Evolutionary conservation across 495 filamentous ascomycete species (phyloP).

Genomic region (Neurospora sp.): DNA sequence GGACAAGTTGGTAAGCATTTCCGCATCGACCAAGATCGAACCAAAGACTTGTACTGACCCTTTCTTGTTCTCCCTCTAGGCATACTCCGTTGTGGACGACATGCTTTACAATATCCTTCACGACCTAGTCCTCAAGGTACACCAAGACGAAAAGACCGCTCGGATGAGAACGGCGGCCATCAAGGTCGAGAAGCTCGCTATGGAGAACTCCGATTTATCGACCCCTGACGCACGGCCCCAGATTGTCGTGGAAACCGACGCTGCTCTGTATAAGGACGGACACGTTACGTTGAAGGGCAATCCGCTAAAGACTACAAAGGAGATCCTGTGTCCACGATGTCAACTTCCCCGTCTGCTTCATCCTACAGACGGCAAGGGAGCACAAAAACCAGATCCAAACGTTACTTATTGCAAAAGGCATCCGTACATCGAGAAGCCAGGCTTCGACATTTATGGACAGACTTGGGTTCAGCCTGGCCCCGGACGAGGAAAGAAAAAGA

Average conservation of each 20-base stretch:
- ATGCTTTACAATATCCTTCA: slow-evolving; percentile 64
- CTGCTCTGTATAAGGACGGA: slow-evolving; percentile 62
- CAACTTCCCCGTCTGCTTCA: slow-evolving; percentile 54
- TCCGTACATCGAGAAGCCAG: slow-evolving; percentile 60
- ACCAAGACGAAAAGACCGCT: slow-evolving; percentile 64
- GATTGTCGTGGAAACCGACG: slow-evolving; percentile 55
- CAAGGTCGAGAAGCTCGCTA: slow-evolving; percentile 55
- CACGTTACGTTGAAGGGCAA: slow-evolving; percentile 66
- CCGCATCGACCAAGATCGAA: background rate
- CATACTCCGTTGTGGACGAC: slow-evolving; percentile 52
- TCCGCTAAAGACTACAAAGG: slow-evolving; percentile 59
- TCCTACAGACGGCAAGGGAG: slow-evolving; percentile 51
- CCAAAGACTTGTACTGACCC: background rate
- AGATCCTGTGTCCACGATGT: slow-evolving; percentile 59
- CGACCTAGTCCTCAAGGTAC: slow-evolving; percentile 57
- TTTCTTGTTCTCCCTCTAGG: slow-evolving; percentile 18
- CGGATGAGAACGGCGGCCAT: slow-evolving; percentile 66
- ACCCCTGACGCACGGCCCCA: slow-evolving; percentile 33
- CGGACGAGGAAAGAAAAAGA: slow-evolving; percentile 49
- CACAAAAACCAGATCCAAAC: slow-evolving; percentile 49
- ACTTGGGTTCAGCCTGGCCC: slow-evolving; percentile 48
- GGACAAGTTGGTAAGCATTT: slow-evolving; percentile 35
- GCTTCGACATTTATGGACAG: slow-evolving; percentile 77
- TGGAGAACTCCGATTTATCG: slow-evolving; percentile 38
- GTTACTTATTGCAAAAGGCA: slow-evolving; percentile 67